Base-by-base conservation (phyloP, 306 rosid genomes). In the Cicer judaicum region DNA sequence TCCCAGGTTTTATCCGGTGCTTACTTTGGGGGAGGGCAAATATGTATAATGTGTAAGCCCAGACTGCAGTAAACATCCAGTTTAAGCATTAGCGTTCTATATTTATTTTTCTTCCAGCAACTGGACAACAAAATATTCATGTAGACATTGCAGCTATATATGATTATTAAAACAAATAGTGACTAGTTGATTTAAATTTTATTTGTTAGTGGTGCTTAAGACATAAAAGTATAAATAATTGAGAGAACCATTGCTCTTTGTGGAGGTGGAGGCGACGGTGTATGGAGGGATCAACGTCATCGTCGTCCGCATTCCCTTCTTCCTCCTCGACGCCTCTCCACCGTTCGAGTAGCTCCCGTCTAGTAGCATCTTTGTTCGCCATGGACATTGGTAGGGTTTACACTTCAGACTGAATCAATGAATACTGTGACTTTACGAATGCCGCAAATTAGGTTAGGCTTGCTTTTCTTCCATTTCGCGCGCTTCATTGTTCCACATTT, bases 301-400 rank as follows among this genome's bases (percentile, higher is more conserved):
- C 87, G 53, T 75, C 82, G 63, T 60, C 85, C 9, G 84, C 82
- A 57, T 87, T 65, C 56, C 57, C 88, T 61, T 88, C 90, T 73
- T 79, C 94, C 62, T 84, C 91, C 74, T 87, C 94, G 68, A 90
- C 90, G 86, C 61, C 75, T 73, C 84, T 82, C 98, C 96, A 90
- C 7, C 90, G 90, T 72, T 88, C 88, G 82, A 92, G 79, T 15
- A 92, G 88, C 52, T 87, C 90, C 50, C 74, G 71, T 70, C 84
- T 84, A 50, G 89, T 80, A 14, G 76, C 50, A 24, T 56, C 76
- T 73, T 66, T 84, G 53, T 60, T 83, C 77, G 83, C 83, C 96
- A 86, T 84, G 36, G 75, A 48, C 14, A 42, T 21, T 19, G 62
- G 61, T 41, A 61, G 80, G 73, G 64, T 75, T 74, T 80, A 61